Conservation (phyloP, 148 eudicot species). For the Polygonum maritimum region DNA sequence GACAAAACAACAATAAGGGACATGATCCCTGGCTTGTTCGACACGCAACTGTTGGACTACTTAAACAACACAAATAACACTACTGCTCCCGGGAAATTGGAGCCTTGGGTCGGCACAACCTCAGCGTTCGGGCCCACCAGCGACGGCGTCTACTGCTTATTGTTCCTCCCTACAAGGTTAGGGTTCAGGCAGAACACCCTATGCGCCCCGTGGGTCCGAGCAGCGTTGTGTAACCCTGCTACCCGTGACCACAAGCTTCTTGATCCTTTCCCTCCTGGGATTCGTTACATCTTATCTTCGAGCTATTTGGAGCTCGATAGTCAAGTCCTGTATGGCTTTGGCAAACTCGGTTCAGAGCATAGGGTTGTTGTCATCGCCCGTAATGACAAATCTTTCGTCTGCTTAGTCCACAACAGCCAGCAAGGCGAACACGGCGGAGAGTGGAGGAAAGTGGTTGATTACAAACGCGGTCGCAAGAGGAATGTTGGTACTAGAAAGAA, state of each 20-base stretch:
- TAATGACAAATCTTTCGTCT: neutral
- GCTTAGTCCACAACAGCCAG: neutral
- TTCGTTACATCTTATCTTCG: neutral
- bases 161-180: no score
- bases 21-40: neutral
- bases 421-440: neutral
- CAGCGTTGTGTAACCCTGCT: neutral
- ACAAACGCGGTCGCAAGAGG: neutral
- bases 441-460: neutral
- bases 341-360: neutral
- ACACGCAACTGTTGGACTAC: neutral
- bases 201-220: neutral
- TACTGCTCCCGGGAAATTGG: no score
- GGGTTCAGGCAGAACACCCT: neutral
- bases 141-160: neutral
- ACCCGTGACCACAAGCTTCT: neutral
- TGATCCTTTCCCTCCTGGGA: neutral
- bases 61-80: neutral
- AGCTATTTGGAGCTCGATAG: neutral
- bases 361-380: neutral
- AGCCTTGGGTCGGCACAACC: neutral
- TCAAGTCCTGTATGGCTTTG: neutral
- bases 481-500: neutral
- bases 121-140: neutral
- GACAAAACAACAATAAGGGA: no score